Evolutionary conservation across 2,329 filamentous ascomycete genomes (phyloP).

Genomic region (Clonostachys rosea): DNA sequence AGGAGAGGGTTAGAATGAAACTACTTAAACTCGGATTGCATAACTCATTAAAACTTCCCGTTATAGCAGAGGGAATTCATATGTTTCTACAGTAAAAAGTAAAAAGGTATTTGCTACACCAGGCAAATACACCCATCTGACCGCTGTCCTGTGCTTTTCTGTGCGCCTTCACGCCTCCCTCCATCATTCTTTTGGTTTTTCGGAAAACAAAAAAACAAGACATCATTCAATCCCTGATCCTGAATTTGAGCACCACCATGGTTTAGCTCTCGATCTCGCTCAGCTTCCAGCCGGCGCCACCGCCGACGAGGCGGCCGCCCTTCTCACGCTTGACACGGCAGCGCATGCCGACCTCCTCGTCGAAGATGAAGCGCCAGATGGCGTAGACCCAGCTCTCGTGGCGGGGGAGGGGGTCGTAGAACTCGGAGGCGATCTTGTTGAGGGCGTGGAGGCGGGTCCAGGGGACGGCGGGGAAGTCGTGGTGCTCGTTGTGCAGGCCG

Average conservation of each 20-base stretch:
- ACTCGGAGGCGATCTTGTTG: conserved; percentile 78
- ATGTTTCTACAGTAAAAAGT: too few relatives aligned
- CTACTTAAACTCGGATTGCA: background rate
- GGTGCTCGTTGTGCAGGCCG: conserved; percentile 96
- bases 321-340: conserved; percentile 90
- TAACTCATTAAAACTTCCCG: too few relatives aligned
- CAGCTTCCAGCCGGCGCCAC: conserved; percentile 55
- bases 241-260: too few relatives aligned
- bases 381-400: conserved; percentile 91
- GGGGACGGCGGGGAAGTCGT: conserved; percentile 95
- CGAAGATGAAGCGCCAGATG: conserved; percentile 92
- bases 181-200: too few relatives aligned
- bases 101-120: too few relatives aligned
- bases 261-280: conserved; percentile 60
- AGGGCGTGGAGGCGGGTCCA: conserved; percentile 84
- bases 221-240: too few relatives aligned
- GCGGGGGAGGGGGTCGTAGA: conserved; percentile 81
- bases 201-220: too few relatives aligned
- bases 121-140: too few relatives aligned
- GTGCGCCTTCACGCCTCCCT: too few relatives aligned
- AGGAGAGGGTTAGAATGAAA: background rate
- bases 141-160: too few relatives aligned
- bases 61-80: too few relatives aligned
- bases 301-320: conserved; percentile 60
- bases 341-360: conserved; percentile 83